Conservation (phyloP, 164 flowering plant genomes). For the Akebia trifoliata region DNA sequence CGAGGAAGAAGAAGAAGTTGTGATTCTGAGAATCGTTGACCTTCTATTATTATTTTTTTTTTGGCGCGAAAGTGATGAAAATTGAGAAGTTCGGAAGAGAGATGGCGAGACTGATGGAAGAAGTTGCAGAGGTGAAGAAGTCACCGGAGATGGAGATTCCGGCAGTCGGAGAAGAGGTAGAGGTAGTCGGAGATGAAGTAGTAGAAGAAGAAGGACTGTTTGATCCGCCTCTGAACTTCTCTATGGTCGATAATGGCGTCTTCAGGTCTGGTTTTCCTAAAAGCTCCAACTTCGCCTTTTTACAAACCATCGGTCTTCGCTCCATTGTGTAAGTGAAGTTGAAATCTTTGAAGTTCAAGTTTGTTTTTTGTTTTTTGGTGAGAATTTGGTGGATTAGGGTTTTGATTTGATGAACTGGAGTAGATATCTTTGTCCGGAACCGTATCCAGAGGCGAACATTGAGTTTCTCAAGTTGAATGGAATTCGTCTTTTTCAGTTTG, state of each 20-base stretch:
- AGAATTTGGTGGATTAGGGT: slow-evolving; percentile 1
- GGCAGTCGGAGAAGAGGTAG: neutral
- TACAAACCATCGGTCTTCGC: slow-evolving; percentile 70
- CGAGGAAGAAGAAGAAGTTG: neutral
- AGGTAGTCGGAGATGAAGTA: neutral
- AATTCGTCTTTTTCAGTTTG: slow-evolving; percentile 72
- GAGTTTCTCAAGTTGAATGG: slow-evolving; percentile 70
- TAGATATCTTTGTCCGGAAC: slow-evolving; percentile 85
- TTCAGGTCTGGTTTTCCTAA: slow-evolving; percentile 93
- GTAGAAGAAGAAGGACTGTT: slow-evolving; percentile 27
- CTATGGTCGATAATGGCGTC: slow-evolving; percentile 85
- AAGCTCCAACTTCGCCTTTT: slow-evolving; percentile 66
- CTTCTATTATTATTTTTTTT: neutral
- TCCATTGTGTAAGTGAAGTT: slow-evolving; percentile 59
- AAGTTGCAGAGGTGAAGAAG: neutral
- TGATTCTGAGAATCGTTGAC: neutral
- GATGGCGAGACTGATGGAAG: slow-evolving; percentile 14
- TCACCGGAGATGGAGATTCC: neutral
- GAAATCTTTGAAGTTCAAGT: neutral
- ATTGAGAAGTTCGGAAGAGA: slow-evolving; percentile 12
- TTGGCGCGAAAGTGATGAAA: slow-evolving; percentile 24
- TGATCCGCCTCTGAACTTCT: slow-evolving; percentile 77
- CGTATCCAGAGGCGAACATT: slow-evolving; percentile 69
- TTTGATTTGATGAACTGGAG: too few species aligned
- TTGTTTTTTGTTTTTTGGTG: slow-evolving; percentile 2